Percentiles rank a stretch among this genome's conserved stretches.
phyloP scores from a whole-genome alignment of 495 filamentous ascomycete genomes.

The Staphylotrichum longicolle region DNA sequence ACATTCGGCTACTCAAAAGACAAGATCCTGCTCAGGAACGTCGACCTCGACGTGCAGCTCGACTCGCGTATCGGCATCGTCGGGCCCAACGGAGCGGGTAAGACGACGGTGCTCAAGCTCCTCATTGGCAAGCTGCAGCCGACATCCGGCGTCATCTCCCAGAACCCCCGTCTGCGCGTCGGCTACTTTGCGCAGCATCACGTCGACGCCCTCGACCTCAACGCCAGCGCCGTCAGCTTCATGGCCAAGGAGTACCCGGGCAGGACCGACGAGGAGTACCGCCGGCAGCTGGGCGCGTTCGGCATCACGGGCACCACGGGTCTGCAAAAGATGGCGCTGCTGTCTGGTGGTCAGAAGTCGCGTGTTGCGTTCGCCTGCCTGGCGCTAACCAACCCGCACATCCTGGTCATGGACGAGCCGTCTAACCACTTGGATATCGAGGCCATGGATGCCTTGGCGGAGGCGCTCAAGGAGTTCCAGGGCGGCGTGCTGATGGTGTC shows the following conservation, averaged over 20 bases:
- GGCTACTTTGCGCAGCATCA: slow-evolving; percentile 99
- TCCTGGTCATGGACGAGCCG: slow-evolving; percentile 96
- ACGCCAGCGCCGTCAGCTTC: slow-evolving; percentile 82
- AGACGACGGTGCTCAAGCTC: slow-evolving; percentile 93
- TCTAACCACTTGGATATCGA: slow-evolving; percentile 99
- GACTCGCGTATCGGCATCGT: slow-evolving; percentile 98
- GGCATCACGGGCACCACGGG: slow-evolving; percentile 98
- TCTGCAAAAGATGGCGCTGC: slow-evolving; percentile 88
- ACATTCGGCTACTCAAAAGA: slow-evolving; percentile 85
- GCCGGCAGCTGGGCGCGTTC: slow-evolving; percentile 91
- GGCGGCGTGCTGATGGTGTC: slow-evolving; percentile 98
- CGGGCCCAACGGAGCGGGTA: slow-evolving; percentile 97
- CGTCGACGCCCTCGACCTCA: slow-evolving; percentile 93
- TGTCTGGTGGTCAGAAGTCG: slow-evolving; percentile 98
- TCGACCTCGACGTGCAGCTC: slow-evolving; percentile 95
- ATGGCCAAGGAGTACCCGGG: slow-evolving; percentile 92
- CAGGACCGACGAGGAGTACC: slow-evolving; percentile 93
- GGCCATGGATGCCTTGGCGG: slow-evolving; percentile 92
- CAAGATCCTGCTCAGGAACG: slow-evolving; percentile 74
- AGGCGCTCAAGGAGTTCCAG: slow-evolving; percentile 80
- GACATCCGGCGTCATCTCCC: slow-evolving; percentile 76
- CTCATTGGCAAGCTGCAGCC: slow-evolving; percentile 83
- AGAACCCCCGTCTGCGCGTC: slow-evolving; percentile 80
- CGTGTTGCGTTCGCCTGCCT: slow-evolving; percentile 96
- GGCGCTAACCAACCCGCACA: slow-evolving; percentile 89